phyloP scores from a whole-genome alignment of 2,329 filamentous ascomycete species.

The Orbilia javanica region DNA sequence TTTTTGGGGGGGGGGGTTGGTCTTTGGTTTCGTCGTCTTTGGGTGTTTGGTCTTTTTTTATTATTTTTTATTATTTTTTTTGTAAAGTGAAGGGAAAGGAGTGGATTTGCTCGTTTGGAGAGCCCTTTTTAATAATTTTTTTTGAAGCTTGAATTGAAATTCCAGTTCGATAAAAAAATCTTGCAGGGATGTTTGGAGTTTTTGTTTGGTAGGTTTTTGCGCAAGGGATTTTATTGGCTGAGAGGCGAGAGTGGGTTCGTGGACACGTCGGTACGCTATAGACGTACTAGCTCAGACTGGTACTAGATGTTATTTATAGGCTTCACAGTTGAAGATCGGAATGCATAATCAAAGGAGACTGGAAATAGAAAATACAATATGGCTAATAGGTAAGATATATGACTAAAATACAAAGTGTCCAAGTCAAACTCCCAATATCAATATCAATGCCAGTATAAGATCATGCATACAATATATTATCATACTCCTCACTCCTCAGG shows the following conservation, averaged over 20 bases:
- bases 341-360: too few relatives aligned
- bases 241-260: not conserved
- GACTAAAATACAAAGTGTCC: too few relatives aligned
- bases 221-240: slow-evolving; percentile 44
- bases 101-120: slow-evolving; percentile 1
- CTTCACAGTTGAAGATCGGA: too few relatives aligned
- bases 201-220: slow-evolving; percentile 33
- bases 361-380: too few relatives aligned
- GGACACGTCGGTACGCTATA: not conserved
- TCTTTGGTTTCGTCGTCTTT: not conserved
- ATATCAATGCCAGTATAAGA: too few relatives aligned
- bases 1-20: too few relatives aligned
- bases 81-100: not conserved
- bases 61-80: not conserved
- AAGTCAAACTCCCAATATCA: not conserved
- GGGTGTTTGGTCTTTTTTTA: too few relatives aligned
- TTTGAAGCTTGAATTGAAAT: not conserved
- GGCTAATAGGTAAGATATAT: not conserved
- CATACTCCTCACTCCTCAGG: slow-evolving; percentile 23
- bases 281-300: too few relatives aligned
- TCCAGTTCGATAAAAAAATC: not conserved
- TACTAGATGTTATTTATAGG: too few relatives aligned
- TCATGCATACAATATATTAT: slow-evolving; percentile 1
- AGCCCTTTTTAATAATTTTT: not conserved
- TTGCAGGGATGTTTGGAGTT: slow-evolving; percentile 3